These are phyloP conservation scores for Mortierella sp. DNA, from an alignment of 371 early-diverging fungal species.

Conservation along the genomic window DNA sequence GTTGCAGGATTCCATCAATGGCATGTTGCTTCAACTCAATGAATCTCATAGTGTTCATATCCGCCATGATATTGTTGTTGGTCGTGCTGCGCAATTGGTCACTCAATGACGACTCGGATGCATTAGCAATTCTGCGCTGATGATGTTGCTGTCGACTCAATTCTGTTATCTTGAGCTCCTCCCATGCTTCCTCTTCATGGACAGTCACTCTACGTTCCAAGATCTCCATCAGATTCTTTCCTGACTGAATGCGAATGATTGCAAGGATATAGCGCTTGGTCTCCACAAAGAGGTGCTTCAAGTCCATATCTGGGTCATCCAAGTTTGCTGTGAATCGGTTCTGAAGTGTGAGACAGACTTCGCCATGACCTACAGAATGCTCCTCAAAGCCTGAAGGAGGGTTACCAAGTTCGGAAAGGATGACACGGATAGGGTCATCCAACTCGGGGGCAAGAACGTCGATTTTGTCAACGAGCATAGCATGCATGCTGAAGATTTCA, in stretches of 20 bases:
- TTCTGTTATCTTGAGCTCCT: constrained; percentile 46
- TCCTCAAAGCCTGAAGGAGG: constrained; percentile 75
- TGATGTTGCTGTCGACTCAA: constrained; percentile 38
- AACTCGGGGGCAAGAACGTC: constrained; percentile 69
- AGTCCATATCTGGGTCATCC: constrained; percentile 73
- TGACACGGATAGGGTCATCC: constrained; percentile 82
- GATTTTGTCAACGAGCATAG: constrained; percentile 80
- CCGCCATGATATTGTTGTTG: constrained; percentile 53
- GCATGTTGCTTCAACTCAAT: constrained; percentile 75
- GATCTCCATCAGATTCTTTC: constrained; percentile 84
- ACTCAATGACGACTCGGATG: constrained; percentile 36
- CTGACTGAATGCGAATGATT: constrained; percentile 87
- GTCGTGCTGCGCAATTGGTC: constrained; percentile 41
- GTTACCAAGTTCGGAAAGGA: constrained; percentile 87
- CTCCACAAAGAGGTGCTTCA: constrained; percentile 84
- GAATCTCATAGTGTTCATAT: constrained; percentile 70
- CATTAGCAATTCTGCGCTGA: constrained; percentile 39
- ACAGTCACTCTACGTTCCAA: constrained; percentile 78
- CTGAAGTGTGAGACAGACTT: constrained; percentile 55
- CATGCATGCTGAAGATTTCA: constrained; percentile 92
- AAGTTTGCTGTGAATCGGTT: constrained; percentile 69
- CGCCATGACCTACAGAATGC: constrained; percentile 65
- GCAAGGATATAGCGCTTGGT: constrained; percentile 90
- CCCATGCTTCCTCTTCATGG: constrained; percentile 75
- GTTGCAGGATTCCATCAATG: constrained; percentile 77